Evolutionary conservation across 78 protist genomes (phyloP).

Genomic region (Dictyostelium firmibasis): DNA sequence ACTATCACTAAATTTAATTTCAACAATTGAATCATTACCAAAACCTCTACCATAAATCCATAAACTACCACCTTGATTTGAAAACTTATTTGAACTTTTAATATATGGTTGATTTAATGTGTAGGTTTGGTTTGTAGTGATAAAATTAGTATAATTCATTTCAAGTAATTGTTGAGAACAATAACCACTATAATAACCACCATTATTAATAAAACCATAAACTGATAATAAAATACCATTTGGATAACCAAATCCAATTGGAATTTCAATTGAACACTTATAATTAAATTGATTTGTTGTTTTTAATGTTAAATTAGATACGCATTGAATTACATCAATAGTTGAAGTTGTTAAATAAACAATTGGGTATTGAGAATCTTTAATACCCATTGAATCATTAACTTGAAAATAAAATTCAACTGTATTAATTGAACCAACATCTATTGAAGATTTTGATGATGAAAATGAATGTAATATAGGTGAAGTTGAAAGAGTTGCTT

Average conservation of each 20-base stretch:
- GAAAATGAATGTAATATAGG: background rate
- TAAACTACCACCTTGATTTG: background rate
- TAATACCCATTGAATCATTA: background rate
- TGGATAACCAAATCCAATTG: background rate
- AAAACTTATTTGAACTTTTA: background rate
- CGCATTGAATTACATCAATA: background rate
- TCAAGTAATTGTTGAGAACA: background rate
- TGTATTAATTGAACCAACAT: background rate
- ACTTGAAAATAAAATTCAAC: background rate
- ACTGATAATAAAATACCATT: background rate
- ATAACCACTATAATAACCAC: background rate
- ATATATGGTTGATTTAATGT: background rate
- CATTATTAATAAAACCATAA: background rate
- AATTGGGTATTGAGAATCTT: background rate
- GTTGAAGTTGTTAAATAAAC: background rate
- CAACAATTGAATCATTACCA: background rate
- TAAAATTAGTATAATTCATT: background rate
- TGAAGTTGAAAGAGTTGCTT: background rate
- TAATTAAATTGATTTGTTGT: background rate
- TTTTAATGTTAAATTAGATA: background rate
- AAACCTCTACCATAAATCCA: slow-evolving; percentile 2
- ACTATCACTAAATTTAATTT: background rate
- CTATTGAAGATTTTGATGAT: background rate
- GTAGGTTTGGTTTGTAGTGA: background rate
- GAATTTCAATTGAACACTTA: background rate